Evolutionary conservation across 108 stramenopile species (phyloP).

Genomic region (Craspedostauros australis): DNA sequence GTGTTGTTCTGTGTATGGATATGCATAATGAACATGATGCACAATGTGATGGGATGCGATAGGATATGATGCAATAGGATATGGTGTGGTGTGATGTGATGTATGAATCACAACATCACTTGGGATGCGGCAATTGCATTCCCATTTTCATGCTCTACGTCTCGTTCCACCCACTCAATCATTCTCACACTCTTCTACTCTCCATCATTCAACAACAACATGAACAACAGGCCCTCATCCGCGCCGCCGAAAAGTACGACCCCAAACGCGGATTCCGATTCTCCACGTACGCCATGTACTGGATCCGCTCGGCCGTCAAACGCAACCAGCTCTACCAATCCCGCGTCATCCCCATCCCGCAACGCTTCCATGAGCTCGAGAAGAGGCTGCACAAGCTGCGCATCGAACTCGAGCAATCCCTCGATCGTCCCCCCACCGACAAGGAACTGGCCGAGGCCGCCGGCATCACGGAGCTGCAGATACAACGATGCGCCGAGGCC

Average conservation of each 20-base stretch:
- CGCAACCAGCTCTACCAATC: conserved; percentile 72
- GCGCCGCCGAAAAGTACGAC: conserved; percentile 95
- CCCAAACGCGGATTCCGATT: conserved; percentile 89
- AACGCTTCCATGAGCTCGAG: conserved; percentile 73
- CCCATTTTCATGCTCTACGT: too few species aligned
- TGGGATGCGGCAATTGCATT: too few species aligned
- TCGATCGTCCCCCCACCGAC: conserved; percentile 54
- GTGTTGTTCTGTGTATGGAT: too few species aligned
- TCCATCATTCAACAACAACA: too few species aligned
- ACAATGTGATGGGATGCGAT: too few species aligned
- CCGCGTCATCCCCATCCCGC: conserved; percentile 60
- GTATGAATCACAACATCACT: too few species aligned
- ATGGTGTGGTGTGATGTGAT: too few species aligned
- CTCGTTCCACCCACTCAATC: background rate
- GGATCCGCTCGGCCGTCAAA: conserved; percentile 91
- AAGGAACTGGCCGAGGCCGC: conserved; percentile 47
- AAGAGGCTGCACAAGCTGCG: conserved; percentile 49
- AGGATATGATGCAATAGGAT: too few species aligned
- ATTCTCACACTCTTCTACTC: conserved; percentile 1
- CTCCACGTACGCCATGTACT: conserved; percentile 96
- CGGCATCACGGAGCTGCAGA: conserved; percentile 53
- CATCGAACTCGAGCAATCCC: conserved; percentile 24
- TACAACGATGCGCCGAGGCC: conserved; percentile 61
- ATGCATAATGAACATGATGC: too few species aligned
- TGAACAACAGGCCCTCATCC: conserved; percentile 68